Evolutionary conservation across 2,329 filamentous ascomycete genomes (phyloP), one percentile per base, ranked within the genome.

Genomic region (Myriosclerotinia duriaeana): DNA sequence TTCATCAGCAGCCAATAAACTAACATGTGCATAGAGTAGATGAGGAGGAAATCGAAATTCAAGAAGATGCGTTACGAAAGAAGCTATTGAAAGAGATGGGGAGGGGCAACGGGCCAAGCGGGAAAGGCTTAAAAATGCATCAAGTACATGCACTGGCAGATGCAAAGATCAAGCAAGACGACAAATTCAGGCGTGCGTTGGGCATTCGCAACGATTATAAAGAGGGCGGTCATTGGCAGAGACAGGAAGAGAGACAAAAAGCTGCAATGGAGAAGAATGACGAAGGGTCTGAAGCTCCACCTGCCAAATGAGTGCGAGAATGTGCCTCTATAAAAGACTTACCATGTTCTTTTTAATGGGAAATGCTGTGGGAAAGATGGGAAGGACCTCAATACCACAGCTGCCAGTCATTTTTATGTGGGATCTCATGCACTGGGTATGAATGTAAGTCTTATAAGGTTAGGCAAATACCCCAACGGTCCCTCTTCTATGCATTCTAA

Each of bases 141-240:
- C 92, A 98, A 79, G 93, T 98, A 26, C 95, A 99, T 80, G 95
- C 98, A 80, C 84, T 97, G 77, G 95, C 95, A 22, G 91, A 95
- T 74, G 95, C 94, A 68, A 99, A 99, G 84, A 94, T 96, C 72
- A 90, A 92, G 77, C 95, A 99, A 83, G 97, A 90, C 78, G 93
- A 98, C 80, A 85, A 91, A 73, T 81, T 99, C 77, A 83, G 94
- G 71, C 91, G 84, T 78, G 95, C 95, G 9, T 82, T 99, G 71
- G 93, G 93, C 60, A 96, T 98, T 74, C 88, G 88, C 75, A 89
- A 89, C 76, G 85, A 94, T 77, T 95, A 95, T 74, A 88, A 94
- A 76, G 92, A 96, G 78, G 93, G 92, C 7, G 85, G 89, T 60
- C 91, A 97, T 77, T 95, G 92, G 91, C 88, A 86, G 79, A 88